These are phyloP conservation scores for Camptophora hylomeconis DNA, from an alignment of 2,329 filamentous ascomycete species.

Conservation along the genomic window DNA sequence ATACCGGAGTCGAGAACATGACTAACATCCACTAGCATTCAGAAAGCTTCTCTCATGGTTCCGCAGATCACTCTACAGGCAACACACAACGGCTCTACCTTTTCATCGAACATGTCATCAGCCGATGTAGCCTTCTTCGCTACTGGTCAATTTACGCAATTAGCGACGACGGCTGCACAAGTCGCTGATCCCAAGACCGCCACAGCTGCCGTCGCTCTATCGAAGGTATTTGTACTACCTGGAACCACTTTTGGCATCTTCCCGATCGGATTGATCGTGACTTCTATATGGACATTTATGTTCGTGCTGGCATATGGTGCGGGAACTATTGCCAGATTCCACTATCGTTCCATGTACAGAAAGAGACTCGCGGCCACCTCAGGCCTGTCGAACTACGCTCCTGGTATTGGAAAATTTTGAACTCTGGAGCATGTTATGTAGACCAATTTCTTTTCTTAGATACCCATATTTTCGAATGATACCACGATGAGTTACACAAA, in stretches of 20 bases:
- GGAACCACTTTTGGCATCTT: slow-evolving; percentile 21
- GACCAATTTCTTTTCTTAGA: too few relatives aligned
- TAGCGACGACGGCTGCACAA: slow-evolving; percentile 13
- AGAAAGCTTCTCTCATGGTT: slow-evolving; percentile 22
- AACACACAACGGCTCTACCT: slow-evolving; percentile 13
- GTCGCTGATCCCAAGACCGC: slow-evolving; percentile 15
- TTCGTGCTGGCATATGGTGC: slow-evolving; percentile 21
- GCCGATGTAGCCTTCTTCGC: slow-evolving; percentile 25
- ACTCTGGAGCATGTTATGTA: too few relatives aligned
- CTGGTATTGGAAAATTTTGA: too few relatives aligned
- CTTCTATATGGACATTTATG: slow-evolving; percentile 21
- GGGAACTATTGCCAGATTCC: slow-evolving; percentile 22
- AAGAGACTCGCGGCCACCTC: slow-evolving; percentile 15
- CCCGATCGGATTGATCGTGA: slow-evolving; percentile 22
- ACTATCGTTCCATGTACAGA: slow-evolving; percentile 22
- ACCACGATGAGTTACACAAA: too few relatives aligned
- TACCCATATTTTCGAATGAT: too few relatives aligned
- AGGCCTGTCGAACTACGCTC: slow-evolving; percentile 11
- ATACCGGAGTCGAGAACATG: neutral
- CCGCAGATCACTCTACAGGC: slow-evolving; percentile 21
- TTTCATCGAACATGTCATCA: slow-evolving; percentile 21
- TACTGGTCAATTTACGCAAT: slow-evolving; percentile 20
- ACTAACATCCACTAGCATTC: slow-evolving; percentile 7
- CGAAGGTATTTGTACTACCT: slow-evolving; percentile 21
- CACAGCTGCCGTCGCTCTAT: slow-evolving; percentile 15